These are phyloP conservation scores for Colletotrichum agaves DNA, from an alignment of 2,329 filamentous ascomycete genomes.

Conservation along the genomic window DNA sequence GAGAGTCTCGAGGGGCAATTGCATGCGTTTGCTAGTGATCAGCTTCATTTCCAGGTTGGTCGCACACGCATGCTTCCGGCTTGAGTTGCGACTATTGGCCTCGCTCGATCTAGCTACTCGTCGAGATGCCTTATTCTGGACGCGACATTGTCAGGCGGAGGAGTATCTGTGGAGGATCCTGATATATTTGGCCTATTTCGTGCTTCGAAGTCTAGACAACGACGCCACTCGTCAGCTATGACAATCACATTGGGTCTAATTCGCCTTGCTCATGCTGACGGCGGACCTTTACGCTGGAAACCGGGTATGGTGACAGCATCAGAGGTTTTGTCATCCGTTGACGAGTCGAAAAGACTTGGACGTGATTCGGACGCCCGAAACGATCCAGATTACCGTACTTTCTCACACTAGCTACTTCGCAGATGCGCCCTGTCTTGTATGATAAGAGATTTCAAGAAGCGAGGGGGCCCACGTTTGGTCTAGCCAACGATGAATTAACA, in stretches of 20 bases:
- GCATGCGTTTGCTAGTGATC: neutral
- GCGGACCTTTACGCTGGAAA: neutral
- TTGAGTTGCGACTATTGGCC: neutral
- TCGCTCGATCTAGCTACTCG: neutral
- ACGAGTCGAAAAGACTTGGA: neutral
- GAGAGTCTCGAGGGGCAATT: too few relatives aligned
- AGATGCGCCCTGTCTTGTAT: neutral
- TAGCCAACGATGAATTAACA: slow-evolving; percentile 13
- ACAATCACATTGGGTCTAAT: neutral
- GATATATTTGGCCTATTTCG: neutral
- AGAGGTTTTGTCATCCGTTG: too few relatives aligned
- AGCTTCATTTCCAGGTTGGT: neutral
- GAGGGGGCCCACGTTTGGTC: slow-evolving; percentile 1
- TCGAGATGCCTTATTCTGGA: neutral
- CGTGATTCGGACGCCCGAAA: neutral
- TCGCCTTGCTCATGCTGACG: neutral
- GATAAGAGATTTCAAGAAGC: slow-evolving; percentile 10
- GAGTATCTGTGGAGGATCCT: too few relatives aligned
- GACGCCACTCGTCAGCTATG: neutral
- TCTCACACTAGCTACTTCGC: neutral
- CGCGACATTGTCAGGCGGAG: neutral
- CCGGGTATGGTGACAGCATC: neutral
- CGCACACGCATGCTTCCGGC: neutral
- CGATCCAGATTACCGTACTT: neutral
- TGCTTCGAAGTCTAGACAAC: neutral